These are phyloP conservation scores for Hordeum marinum DNA, from an alignment of 176 grass and related monocot species.

Conservation along the genomic window DNA sequence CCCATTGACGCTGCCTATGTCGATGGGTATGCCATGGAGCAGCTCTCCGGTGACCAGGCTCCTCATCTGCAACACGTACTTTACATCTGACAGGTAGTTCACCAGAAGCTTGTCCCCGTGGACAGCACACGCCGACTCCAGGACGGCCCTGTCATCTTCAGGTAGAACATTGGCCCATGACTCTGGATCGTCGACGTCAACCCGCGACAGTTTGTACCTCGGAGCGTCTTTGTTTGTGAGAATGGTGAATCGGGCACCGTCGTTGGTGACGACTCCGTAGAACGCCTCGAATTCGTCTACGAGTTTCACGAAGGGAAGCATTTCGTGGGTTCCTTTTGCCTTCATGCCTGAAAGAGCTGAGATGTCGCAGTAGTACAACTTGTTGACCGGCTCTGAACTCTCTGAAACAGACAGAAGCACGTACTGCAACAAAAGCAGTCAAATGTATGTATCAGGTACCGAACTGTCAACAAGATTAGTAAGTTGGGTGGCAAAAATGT, in stretches of 20 bases:
- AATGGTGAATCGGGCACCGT: constrained; percentile 64
- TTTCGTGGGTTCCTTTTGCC: constrained; percentile 14
- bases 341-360: constrained; percentile 40
- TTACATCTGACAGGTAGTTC: constrained; percentile 84
- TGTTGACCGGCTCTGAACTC: constrained; percentile 82
- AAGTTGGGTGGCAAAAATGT: background rate
- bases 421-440: constrained; percentile 36
- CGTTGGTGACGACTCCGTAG: constrained; percentile 60
- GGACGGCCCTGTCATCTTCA: constrained; percentile 64
- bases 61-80: constrained; percentile 74
- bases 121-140: constrained; percentile 57
- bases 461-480: background rate
- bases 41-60: constrained; percentile 62
- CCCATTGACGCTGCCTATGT: constrained; percentile 75
- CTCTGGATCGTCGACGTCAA: constrained; percentile 37
- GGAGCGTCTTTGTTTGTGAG: constrained; percentile 75
- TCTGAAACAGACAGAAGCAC: constrained; percentile 66
- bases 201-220: constrained; percentile 62
- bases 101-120: constrained; percentile 67
- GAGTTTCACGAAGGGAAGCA: constrained; percentile 80
- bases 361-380: constrained; percentile 75
- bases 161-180: constrained; percentile 47
- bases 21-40: constrained; percentile 61
- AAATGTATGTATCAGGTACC: background rate
- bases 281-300: constrained; percentile 65